Evolutionary conservation across 2,329 filamentous ascomycete species (phyloP).

Genomic region (Zymoseptoria ardabiliae): DNA sequence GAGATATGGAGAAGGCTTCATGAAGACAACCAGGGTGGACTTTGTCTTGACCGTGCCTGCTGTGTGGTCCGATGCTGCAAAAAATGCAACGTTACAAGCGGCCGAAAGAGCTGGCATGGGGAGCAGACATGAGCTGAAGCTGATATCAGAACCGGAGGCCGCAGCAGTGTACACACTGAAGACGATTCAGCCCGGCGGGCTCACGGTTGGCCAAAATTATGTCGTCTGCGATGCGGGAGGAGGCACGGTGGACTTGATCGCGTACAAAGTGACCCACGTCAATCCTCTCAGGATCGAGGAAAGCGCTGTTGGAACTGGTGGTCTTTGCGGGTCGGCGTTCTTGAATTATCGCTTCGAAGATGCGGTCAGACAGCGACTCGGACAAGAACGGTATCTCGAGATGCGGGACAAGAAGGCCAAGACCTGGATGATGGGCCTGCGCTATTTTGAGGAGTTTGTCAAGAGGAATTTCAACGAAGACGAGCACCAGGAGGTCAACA

Average conservation of each 20-base stretch:
- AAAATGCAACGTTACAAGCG: conserved; percentile 71
- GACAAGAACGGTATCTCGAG: conserved; percentile 56
- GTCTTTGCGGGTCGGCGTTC: conserved; percentile 70
- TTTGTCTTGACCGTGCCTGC: conserved; percentile 77
- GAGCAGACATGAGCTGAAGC: conserved; percentile 59
- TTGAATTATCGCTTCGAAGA: conserved; percentile 77
- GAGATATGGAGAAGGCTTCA: conserved; percentile 70
- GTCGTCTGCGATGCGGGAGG: conserved; percentile 52
- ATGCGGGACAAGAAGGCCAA: conserved; percentile 73
- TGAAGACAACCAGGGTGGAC: conserved; percentile 66
- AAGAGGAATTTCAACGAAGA: conserved; percentile 78
- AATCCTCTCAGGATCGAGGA: conserved; percentile 68
- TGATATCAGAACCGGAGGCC: conserved; percentile 75
- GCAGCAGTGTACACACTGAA: conserved; percentile 74
- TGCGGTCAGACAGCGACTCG: conserved; percentile 61
- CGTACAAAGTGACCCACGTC: conserved; percentile 70
- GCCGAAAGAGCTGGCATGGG: conserved; percentile 76
- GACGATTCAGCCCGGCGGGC: conserved; percentile 67
- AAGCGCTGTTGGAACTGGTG: conserved; percentile 71
- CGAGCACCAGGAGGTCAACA: conserved; percentile 58
- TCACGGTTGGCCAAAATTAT: conserved; percentile 58
- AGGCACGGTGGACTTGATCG: conserved; percentile 66
- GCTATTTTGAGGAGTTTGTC: conserved; percentile 78
- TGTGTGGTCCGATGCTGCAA: conserved; percentile 80
- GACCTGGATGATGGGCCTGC: conserved; percentile 65